Evolutionary conservation across 2,329 filamentous ascomycete genomes (phyloP).

Genomic region (Xylaria sp.): DNA sequence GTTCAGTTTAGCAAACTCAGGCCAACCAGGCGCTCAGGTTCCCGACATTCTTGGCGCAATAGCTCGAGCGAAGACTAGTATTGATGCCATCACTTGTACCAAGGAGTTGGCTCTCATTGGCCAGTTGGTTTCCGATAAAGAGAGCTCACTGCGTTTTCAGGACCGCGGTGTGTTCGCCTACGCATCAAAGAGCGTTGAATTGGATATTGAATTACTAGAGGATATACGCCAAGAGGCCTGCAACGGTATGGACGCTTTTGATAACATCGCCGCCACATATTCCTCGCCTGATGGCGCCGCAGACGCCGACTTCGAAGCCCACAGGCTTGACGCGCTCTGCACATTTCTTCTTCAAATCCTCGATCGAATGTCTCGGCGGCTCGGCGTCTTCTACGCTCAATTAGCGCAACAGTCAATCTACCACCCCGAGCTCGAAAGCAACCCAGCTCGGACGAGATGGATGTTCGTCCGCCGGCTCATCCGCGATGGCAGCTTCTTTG

Average conservation of each 20-base stretch:
- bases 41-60: slow-evolving; percentile 53
- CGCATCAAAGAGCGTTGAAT: slow-evolving; percentile 53
- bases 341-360: slow-evolving; percentile 57
- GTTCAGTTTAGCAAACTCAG: slow-evolving; percentile 53
- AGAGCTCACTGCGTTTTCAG: slow-evolving; percentile 53
- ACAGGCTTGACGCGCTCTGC: slow-evolving; percentile 48
- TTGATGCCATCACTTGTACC: slow-evolving; percentile 52
- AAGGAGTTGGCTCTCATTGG: slow-evolving; percentile 57
- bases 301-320: slow-evolving; percentile 45
- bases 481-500: slow-evolving; percentile 57
- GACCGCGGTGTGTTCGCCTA: slow-evolving; percentile 59
- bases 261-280: slow-evolving; percentile 37
- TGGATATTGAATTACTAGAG: slow-evolving; percentile 60
- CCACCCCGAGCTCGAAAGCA: slow-evolving; percentile 56
- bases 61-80: slow-evolving; percentile 50
- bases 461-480: slow-evolving; percentile 54
- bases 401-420: slow-evolving; percentile 56
- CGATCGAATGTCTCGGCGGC: slow-evolving; percentile 57
- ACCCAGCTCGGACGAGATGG: slow-evolving; percentile 59
- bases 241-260: slow-evolving; percentile 61
- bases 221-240: slow-evolving; percentile 59
- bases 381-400: slow-evolving; percentile 58
- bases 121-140: slow-evolving; percentile 53
- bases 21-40: slow-evolving; percentile 43
- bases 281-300: slow-evolving; percentile 34